A percentile compares a stretch with the other conserved stretches of the same genome.
Conservation (phyloP, 1,139 yeast genomes). For the Debaryomyces sp. region DNA sequence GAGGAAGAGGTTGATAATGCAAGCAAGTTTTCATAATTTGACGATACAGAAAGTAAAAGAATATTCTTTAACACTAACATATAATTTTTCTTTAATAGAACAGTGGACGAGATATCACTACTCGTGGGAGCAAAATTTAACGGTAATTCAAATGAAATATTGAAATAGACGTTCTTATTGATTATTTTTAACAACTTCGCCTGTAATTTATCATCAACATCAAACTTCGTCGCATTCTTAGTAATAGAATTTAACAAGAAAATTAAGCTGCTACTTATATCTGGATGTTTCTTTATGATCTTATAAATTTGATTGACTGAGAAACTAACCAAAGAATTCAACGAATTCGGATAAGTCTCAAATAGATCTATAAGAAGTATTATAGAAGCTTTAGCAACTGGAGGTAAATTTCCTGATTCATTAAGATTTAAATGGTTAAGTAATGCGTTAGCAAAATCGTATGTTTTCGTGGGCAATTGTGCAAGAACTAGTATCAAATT, state of each 20-base stretch:
- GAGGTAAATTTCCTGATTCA: slow-evolving; percentile 20
- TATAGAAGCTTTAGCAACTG: slow-evolving; percentile 29
- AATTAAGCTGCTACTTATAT: slow-evolving; percentile 30
- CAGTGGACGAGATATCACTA: slow-evolving; percentile 21
- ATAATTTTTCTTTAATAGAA: slow-evolving; percentile 37
- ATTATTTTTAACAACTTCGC: slow-evolving; percentile 39
- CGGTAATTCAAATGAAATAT: slow-evolving; percentile 22
- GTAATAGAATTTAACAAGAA: slow-evolving; percentile 37
- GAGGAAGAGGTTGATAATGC: slow-evolving; percentile 38
- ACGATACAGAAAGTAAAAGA: slow-evolving; percentile 33
- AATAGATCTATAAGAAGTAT: slow-evolving; percentile 41
- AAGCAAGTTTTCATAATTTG: slow-evolving; percentile 43
- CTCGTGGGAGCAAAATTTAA: slow-evolving; percentile 17
- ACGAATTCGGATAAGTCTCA: slow-evolving; percentile 40
- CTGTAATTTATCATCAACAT: slow-evolving; percentile 45
- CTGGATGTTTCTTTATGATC: slow-evolving; percentile 39
- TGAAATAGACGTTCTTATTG: slow-evolving; percentile 28
- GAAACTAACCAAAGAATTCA: slow-evolving; percentile 40
- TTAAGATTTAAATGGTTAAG: slow-evolving; percentile 29
- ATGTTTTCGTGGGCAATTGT: slow-evolving; percentile 38
- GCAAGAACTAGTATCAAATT: slow-evolving; percentile 32
- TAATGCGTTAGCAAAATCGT: slow-evolving; percentile 42
- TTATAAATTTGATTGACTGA: slow-evolving; percentile 42
- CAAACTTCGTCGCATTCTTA: slow-evolving; percentile 41
- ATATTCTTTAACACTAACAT: slow-evolving; percentile 36